phyloP scores from a whole-genome alignment of 495 filamentous ascomycete genomes.

The Podospora pseudopauciseta region DNA sequence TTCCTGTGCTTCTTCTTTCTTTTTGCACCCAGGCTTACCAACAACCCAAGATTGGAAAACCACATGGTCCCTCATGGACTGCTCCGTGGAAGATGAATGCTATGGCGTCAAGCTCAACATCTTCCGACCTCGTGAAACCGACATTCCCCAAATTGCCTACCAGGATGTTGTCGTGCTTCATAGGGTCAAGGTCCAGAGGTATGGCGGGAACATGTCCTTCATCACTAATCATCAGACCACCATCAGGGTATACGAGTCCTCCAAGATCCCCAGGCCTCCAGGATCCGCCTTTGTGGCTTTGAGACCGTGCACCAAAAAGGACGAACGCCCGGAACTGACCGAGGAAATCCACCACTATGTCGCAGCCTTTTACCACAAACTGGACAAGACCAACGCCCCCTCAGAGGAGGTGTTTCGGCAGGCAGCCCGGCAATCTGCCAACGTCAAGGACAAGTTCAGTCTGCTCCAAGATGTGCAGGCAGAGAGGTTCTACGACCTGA shows the following conservation, averaged over 20 bases:
- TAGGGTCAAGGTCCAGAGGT: conserved; percentile 38
- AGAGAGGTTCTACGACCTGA: conserved; percentile 60
- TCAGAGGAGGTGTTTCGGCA: conserved; percentile 46
- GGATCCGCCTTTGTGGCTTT: conserved; percentile 35
- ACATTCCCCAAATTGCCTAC: conserved; percentile 39
- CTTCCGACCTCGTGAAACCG: conserved; percentile 34
- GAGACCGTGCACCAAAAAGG: neutral
- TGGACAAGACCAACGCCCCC: conserved; percentile 43
- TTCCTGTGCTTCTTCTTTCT: neutral
- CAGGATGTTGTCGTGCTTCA: conserved; percentile 43
- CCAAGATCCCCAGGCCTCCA: conserved; percentile 39
- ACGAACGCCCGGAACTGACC: conserved; percentile 16
- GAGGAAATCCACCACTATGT: conserved; percentile 38
- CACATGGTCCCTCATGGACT: conserved; percentile 37
- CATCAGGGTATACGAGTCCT: conserved; percentile 39
- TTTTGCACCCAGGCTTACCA: neutral
- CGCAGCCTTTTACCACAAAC: conserved; percentile 37
- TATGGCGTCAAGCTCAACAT: conserved; percentile 38
- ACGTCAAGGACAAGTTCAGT: conserved; percentile 54
- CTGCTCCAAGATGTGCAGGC: conserved; percentile 62
- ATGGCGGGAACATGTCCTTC: conserved; percentile 30
- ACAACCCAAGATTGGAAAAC: conserved; percentile 40
- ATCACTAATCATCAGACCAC: conserved; percentile 35
- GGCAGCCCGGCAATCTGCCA: conserved; percentile 35
- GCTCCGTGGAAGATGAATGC: conserved; percentile 33